phyloP scores from a whole-genome alignment of 257 asterid species.

The Misopates orontium region DNA sequence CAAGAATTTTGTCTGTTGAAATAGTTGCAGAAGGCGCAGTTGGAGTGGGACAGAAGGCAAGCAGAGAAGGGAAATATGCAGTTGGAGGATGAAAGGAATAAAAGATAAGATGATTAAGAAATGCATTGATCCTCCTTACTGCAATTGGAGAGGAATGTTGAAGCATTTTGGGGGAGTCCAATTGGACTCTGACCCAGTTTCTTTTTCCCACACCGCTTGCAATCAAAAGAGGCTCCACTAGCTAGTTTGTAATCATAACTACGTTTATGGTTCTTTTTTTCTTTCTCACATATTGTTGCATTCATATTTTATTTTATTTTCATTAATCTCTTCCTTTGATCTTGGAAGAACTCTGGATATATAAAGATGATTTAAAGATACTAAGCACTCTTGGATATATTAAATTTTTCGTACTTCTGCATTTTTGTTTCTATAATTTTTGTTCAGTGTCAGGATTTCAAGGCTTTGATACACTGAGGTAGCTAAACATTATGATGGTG shows the following conservation, averaged over 20 bases:
- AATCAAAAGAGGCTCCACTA: neutral
- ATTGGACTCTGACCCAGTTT: slow-evolving; percentile 45
- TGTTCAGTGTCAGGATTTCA: too few relatives aligned
- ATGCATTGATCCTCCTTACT: slow-evolving; percentile 66
- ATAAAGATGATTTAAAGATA: too few relatives aligned
- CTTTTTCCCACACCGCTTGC: slow-evolving; percentile 51
- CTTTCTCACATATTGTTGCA: too few relatives aligned
- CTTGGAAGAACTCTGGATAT: too few relatives aligned
- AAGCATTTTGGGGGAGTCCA: slow-evolving; percentile 83
- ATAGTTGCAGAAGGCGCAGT: slow-evolving; percentile 79
- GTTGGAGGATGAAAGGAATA: slow-evolving; percentile 61
- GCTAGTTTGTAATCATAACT: slow-evolving; percentile 15
- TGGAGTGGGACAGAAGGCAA: slow-evolving; percentile 83
- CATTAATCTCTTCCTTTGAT: too few relatives aligned
- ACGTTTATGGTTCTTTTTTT: too few relatives aligned
- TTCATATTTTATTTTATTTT: too few relatives aligned
- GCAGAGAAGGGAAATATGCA: slow-evolving; percentile 54
- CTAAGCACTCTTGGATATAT: too few relatives aligned
- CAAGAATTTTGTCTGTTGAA: slow-evolving; percentile 58
- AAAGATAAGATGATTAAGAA: slow-evolving; percentile 49
- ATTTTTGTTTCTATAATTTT: too few relatives aligned
- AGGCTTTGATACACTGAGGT: too few relatives aligned
- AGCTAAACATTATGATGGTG: too few relatives aligned
- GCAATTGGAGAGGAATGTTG: slow-evolving; percentile 75
- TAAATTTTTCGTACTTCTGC: too few relatives aligned